phyloP scores from a whole-genome alignment of 805 yeast species.

The Spathaspora girioi region DNA sequence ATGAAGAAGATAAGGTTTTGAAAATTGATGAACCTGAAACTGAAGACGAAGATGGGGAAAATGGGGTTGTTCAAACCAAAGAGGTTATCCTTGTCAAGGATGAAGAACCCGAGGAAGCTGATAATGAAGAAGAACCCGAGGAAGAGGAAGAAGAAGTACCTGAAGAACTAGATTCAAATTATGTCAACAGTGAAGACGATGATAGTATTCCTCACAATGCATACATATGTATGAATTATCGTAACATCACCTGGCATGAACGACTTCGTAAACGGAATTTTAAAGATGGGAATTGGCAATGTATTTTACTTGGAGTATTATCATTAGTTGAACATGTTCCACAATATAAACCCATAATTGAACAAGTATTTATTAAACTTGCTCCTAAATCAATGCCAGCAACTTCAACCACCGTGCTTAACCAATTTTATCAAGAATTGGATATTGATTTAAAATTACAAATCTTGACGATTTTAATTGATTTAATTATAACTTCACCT shows the following conservation, averaged over 20 bases:
- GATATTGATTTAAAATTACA: constrained; percentile 52
- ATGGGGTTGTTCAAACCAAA: constrained; percentile 9
- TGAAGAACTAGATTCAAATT: constrained; percentile 7
- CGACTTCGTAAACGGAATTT: constrained; percentile 70
- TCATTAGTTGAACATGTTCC: constrained; percentile 57
- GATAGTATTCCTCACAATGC: constrained; percentile 36
- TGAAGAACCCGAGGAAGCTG: constrained; percentile 2
- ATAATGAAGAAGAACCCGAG: constrained; percentile 5
- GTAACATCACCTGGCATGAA: constrained; percentile 72
- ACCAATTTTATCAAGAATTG: constrained; percentile 54
- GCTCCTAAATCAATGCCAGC: constrained; percentile 56
- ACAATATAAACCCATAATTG: constrained; percentile 47
- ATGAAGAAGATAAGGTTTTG: constrained; percentile 17
- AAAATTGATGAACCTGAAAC: constrained; percentile 21
- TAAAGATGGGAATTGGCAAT: constrained; percentile 83
- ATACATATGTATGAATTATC: constrained; percentile 47
- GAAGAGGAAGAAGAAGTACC: constrained; percentile 5
- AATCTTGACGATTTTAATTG: constrained; percentile 59
- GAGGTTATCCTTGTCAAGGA: constrained; percentile 8
- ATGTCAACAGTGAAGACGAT: constrained; percentile 9
- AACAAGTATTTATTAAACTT: constrained; percentile 45
- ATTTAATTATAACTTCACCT: constrained; percentile 56
- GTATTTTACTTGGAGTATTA: constrained; percentile 69
- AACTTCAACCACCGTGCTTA: constrained; percentile 45
- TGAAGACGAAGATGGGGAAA: constrained; percentile 23